Evolutionary conservation across 2,329 filamentous ascomycete genomes (phyloP), one percentile per base, ranked within the genome.

Genomic region (Aspergillus alliaceus): DNA sequence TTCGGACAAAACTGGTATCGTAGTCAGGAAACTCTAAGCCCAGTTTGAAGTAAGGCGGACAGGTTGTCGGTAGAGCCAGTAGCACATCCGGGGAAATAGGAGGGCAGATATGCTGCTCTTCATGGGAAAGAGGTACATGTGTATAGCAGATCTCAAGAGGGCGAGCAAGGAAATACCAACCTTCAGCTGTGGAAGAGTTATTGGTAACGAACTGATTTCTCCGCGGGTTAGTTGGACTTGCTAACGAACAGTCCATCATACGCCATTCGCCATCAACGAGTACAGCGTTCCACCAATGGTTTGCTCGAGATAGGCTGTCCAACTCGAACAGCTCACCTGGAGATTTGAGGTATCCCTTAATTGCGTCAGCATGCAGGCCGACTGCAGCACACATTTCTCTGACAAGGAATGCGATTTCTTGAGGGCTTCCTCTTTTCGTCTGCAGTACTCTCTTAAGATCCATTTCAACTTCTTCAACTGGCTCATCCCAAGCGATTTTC

Each of bases 271-370:
- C 89, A 72, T 99, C 95, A 8, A 97, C 87, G 34, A 97, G 79
- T 18, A 98, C 91, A 0, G 91, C 88, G 66, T 99, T 99, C 95
- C 95, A 99, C 87, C 90, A 98, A 76, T 99, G 95, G 69, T 99
- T 99, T 0, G 93, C 84, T 29, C 88, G 86, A n/a, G 91, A 90
- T 72, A 93, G 86, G 57, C 89, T 88, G 60, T 90, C 90, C 42
- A 92, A 80, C 66, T 98, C 93, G 1, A 89, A 80, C 7, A 88
- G 79, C 67, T 98, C 95, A 0, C 93, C 93, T 0, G 95, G 95
- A 1, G 85, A 82, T 73, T 99, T 99, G 55, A 99, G 84, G 69
- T 95, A 98, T 0, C 95, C 95, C 58, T 88, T 86, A 14, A 99
- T 86, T 20, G 96, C 82, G 71, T 98, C 93, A 34, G 90, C 91